phyloP scores from a whole-genome alignment of 176 grass and related monocot species.

The Pharus latifolius region DNA sequence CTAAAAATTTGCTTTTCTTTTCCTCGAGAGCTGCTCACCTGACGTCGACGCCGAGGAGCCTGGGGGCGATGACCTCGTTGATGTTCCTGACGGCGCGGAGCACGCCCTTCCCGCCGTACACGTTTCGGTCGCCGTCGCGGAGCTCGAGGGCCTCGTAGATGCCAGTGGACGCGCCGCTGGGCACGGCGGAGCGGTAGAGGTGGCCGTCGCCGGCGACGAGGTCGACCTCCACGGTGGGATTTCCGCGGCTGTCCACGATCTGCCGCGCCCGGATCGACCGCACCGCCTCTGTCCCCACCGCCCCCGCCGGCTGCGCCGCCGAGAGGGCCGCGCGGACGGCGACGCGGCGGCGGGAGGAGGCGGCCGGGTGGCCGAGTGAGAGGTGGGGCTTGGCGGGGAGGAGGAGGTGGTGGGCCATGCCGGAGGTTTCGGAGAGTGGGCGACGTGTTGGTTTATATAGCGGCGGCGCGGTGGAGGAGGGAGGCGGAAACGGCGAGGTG shows the following conservation, averaged over 20 bases:
- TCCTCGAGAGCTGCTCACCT: constrained; percentile 68
- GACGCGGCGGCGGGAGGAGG: constrained; percentile 9
- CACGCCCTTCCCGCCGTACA: constrained; percentile 92
- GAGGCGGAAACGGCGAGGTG: constrained; percentile 18
- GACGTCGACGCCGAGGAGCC: constrained; percentile 78
- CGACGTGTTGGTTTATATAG: background rate
- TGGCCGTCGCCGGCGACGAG: constrained; percentile 50
- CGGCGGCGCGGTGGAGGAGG: background rate
- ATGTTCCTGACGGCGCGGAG: constrained; percentile 79
- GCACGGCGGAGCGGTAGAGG: constrained; percentile 79
- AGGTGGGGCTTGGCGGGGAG: constrained; percentile 34
- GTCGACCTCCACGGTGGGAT: constrained; percentile 96
- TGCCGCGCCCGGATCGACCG: constrained; percentile 81
- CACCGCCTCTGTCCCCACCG: constrained; percentile 22
- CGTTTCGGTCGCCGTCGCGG: constrained; percentile 67
- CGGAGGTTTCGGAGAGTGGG: background rate
- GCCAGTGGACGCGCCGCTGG: constrained; percentile 88
- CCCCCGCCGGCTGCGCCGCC: background rate
- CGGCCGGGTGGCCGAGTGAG: background rate
- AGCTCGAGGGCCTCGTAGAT: constrained; percentile 97
- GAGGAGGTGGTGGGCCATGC: constrained; percentile 30
- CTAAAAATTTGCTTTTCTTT: no score
- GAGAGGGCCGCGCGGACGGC: constrained; percentile 41
- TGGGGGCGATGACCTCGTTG: constrained; percentile 75
- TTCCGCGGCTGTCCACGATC: constrained; percentile 95